Evolutionary conservation across 1,139 yeast genomes (phyloP).

Genomic region (Chernovozyma aurita): DNA sequence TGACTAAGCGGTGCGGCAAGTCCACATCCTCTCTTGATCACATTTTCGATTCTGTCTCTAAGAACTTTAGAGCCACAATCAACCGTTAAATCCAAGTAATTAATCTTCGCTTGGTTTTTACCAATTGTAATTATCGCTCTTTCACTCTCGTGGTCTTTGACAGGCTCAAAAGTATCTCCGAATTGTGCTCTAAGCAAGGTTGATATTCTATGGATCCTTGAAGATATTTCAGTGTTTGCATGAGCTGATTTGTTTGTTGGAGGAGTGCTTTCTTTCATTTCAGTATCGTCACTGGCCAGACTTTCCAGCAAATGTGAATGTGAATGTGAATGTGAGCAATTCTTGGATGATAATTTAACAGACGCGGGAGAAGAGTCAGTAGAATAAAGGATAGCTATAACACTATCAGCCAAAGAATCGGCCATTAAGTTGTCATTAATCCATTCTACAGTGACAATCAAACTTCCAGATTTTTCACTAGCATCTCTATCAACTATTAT

Average conservation of each 20-base stretch:
- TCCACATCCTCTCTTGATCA: slow-evolving; percentile 70
- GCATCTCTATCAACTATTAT: slow-evolving; percentile 41
- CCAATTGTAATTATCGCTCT: slow-evolving; percentile 66
- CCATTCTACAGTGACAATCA: slow-evolving; percentile 76
- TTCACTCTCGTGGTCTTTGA: slow-evolving; percentile 29
- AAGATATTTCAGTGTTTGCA: slow-evolving; percentile 36
- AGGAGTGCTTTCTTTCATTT: slow-evolving; percentile 11
- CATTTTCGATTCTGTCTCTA: slow-evolving; percentile 77
- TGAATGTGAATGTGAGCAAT: slow-evolving; percentile 45
- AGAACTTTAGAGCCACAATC: slow-evolving; percentile 76
- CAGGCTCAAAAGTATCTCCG: slow-evolving; percentile 63
- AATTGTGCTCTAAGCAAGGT: slow-evolving; percentile 76
- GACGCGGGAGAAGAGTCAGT: slow-evolving; percentile 96
- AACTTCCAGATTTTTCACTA: slow-evolving; percentile 34
- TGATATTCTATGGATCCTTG: slow-evolving; percentile 60
- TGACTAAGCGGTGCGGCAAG: slow-evolving; percentile 74
- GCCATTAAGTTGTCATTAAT: slow-evolving; percentile 76
- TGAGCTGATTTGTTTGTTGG: slow-evolving; percentile 21
- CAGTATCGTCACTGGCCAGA: no score
- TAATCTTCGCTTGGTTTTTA: slow-evolving; percentile 64
- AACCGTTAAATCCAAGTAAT: slow-evolving; percentile 61
- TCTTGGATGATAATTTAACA: slow-evolving; percentile 71
- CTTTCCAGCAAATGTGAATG: slow-evolving; percentile 10
- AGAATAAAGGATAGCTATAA: slow-evolving; percentile 81
- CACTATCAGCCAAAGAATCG: slow-evolving; percentile 93